Evolutionary conservation across 192 early-diverging fungal genomes (phyloP).

Genomic region (Coemansia sp.): DNA sequence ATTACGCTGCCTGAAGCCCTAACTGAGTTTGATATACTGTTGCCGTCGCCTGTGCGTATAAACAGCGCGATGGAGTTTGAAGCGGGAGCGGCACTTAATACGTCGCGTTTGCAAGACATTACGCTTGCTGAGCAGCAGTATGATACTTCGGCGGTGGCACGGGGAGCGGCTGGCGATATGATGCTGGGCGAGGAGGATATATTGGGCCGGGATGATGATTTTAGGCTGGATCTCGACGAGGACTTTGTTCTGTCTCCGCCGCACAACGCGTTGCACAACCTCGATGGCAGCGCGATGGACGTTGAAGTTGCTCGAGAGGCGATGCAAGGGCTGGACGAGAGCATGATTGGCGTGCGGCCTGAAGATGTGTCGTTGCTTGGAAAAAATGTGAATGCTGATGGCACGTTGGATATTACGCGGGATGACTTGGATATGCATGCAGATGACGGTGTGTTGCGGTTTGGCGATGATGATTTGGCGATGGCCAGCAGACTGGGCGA

Average conservation of each 20-base stretch:
- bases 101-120: conserved; percentile 70
- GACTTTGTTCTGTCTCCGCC: conserved; percentile 48
- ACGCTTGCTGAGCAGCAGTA: conserved; percentile 62
- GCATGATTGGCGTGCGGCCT: conserved; percentile 29
- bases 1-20: conserved; percentile 88
- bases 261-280: conserved; percentile 15
- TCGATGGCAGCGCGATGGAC: conserved; percentile 48
- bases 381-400: conserved; percentile 19
- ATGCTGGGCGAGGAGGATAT: conserved; percentile 54
- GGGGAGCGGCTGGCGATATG: conserved; percentile 28
- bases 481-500: conserved; percentile 20
- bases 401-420: conserved; percentile 27
- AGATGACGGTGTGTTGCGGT: conserved; percentile 24
- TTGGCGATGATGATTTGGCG: conserved; percentile 31
- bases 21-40: conserved; percentile 89
- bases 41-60: conserved; percentile 67
- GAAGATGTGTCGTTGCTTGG: conserved; percentile 44
- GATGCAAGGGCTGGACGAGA: conserved; percentile 42
- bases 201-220: conserved; percentile 59
- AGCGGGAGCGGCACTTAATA: conserved; percentile 43
- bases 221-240: conserved; percentile 52
- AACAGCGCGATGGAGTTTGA: conserved; percentile 15
- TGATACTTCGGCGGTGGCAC: conserved; percentile 53
- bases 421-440: conserved; percentile 27
- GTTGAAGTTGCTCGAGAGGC: conserved; percentile 64